phyloP scores from a whole-genome alignment of 2,329 filamentous ascomycete species.

The Ilyonectria sp. region DNA sequence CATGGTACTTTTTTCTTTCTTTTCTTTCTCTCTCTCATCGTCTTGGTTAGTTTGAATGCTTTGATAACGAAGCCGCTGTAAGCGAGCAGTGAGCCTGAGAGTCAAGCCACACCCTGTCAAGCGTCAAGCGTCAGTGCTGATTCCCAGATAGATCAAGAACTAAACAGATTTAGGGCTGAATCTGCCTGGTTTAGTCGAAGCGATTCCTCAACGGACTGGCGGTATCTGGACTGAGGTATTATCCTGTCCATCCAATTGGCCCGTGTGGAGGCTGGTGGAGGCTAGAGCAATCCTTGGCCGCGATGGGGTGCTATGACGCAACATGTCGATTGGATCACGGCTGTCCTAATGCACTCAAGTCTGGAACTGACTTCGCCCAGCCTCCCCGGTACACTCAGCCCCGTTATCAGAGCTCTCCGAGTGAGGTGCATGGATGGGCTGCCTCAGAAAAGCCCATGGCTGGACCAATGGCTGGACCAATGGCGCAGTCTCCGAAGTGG shows the following conservation, averaged over 20 bases:
- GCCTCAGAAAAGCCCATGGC: slow-evolving; percentile 5
- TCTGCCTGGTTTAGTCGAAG: neutral
- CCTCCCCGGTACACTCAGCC: neutral
- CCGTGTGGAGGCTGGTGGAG: neutral
- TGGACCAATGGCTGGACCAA: slow-evolving; percentile 11
- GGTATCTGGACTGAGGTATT: neutral
- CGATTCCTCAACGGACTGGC: neutral
- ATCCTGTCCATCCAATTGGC: neutral
- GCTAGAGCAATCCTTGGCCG: neutral
- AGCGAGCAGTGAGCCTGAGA: no score
- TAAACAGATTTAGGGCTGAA: neutral
- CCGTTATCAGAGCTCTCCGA: no score
- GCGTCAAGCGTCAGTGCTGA: neutral
- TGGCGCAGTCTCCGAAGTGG: neutral
- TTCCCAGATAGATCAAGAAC: neutral
- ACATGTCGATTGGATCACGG: neutral
- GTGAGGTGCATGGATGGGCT: neutral
- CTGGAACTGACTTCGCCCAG: neutral
- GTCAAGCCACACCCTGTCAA: no score
- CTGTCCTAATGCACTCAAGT: neutral
- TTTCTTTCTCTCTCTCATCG: no score
- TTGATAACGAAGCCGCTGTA: no score
- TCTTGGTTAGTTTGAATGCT: no score
- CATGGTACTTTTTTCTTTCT: no score
- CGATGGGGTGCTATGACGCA: slow-evolving; percentile 8